These are phyloP conservation scores for Aspergillus ruber DNA, from an alignment of 2,329 filamentous ascomycete genomes.

Conservation along the genomic window DNA sequence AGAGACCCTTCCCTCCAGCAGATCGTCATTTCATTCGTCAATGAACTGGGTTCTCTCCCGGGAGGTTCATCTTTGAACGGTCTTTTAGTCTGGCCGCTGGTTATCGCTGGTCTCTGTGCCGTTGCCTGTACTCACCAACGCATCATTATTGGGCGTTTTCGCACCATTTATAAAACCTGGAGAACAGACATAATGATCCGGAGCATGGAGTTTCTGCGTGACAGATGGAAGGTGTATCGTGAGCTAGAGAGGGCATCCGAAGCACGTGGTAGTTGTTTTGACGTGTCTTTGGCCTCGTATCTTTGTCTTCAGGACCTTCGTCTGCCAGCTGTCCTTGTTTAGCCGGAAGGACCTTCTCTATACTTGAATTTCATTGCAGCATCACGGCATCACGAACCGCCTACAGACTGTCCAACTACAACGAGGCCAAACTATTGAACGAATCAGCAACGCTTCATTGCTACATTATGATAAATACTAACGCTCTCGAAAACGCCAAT, in stretches of 20 bases:
- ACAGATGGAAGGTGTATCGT: background rate
- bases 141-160: constrained; percentile 1
- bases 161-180: constrained; percentile 1
- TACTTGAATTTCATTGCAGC: too few relatives aligned
- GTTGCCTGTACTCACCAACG: background rate
- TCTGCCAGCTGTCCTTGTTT: background rate
- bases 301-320: background rate
- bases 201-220: constrained; percentile 1
- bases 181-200: constrained; percentile 1
- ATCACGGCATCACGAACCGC: too few relatives aligned
- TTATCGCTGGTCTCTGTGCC: constrained; percentile 2
- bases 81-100: constrained; percentile 6
- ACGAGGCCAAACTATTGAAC: too few relatives aligned
- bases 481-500: too few relatives aligned
- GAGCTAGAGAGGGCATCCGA: background rate
- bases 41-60: background rate
- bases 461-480: too few relatives aligned
- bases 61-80: background rate
- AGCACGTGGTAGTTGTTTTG: background rate
- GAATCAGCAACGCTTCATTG: too few relatives aligned
- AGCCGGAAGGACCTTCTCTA: background rate
- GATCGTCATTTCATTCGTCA: constrained; percentile 1
- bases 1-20: background rate
- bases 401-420: too few relatives aligned
- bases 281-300: background rate